phyloP scores from a whole-genome alignment of 2,329 filamentous ascomycete species.

The Paracoccidioides brasiliensis region DNA sequence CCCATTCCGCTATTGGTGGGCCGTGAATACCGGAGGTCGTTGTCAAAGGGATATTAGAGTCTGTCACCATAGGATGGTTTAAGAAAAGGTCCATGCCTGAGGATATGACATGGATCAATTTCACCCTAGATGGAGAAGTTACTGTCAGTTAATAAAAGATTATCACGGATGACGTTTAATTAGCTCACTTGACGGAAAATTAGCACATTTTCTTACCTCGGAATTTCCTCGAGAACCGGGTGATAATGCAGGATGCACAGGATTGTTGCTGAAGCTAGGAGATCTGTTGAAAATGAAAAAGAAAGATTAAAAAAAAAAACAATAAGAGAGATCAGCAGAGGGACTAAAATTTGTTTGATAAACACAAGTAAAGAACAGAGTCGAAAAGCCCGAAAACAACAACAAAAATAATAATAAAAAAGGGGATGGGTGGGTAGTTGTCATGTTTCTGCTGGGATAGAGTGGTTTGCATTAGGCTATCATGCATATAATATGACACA shows the following conservation, averaged over 20 bases:
- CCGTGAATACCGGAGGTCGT: slow-evolving; percentile 46
- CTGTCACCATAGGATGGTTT: slow-evolving; percentile 40
- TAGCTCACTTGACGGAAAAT: neutral
- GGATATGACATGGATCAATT: slow-evolving; percentile 44
- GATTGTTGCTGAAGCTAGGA: slow-evolving; percentile 33
- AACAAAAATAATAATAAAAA: too few relatives aligned
- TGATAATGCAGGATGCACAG: slow-evolving; percentile 37
- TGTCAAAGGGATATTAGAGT: slow-evolving; percentile 41
- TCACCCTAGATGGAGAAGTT: slow-evolving; percentile 18
- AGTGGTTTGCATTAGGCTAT: too few relatives aligned
- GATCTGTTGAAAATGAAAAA: slow-evolving; percentile 14
- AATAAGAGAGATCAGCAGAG: neutral
- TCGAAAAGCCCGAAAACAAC: too few relatives aligned
- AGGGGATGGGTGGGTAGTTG: neutral
- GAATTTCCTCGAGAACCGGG: slow-evolving; percentile 17
- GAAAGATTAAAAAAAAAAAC: neutral
- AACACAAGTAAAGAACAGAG: neutral
- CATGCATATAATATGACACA: too few relatives aligned
- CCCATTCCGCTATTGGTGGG: slow-evolving; percentile 55
- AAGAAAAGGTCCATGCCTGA: slow-evolving; percentile 45
- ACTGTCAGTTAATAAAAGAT: slow-evolving; percentile 3
- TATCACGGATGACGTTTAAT: neutral
- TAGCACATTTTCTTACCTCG: slow-evolving; percentile 13
- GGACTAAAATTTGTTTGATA: neutral
- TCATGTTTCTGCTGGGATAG: too few relatives aligned